A percentile compares a stretch with the other conserved stretches of the same genome.
These are phyloP conservation scores for Phytophthora sansomeana DNA, from an alignment of 352 stramenopile genomes.

Conservation along the genomic window DNA sequence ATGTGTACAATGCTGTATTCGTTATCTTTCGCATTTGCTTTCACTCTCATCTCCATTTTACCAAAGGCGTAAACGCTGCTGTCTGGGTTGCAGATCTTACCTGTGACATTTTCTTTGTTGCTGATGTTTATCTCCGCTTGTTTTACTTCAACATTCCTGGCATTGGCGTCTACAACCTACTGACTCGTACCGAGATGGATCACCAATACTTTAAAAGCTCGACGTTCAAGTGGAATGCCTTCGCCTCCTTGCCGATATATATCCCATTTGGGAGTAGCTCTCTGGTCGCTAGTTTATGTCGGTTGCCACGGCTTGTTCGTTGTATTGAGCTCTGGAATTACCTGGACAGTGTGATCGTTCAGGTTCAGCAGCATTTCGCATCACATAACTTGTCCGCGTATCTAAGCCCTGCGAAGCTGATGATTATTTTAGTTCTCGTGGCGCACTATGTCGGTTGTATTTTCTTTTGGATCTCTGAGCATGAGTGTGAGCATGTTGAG, in stretches of 20 bases:
- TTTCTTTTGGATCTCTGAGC: slow-evolving; percentile 76
- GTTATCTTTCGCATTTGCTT: slow-evolving; percentile 81
- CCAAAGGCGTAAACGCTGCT: slow-evolving; percentile 16
- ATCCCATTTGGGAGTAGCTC: slow-evolving; percentile 19
- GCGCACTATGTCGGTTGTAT: slow-evolving; percentile 73
- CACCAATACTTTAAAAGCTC: slow-evolving; percentile 46
- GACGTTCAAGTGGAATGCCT: slow-evolving; percentile 55
- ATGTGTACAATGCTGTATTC: slow-evolving; percentile 73
- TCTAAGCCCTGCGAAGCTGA: slow-evolving; percentile 68
- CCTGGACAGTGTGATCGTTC: slow-evolving; percentile 71
- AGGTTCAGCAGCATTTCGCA: slow-evolving; percentile 74
- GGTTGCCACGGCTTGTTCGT: slow-evolving; percentile 65
- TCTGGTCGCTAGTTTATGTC: slow-evolving; percentile 53
- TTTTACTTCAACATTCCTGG: slow-evolving; percentile 71
- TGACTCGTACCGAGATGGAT: slow-evolving; percentile 46
- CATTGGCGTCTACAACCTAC: slow-evolving; percentile 52
- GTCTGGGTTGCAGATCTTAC: slow-evolving; percentile 56
- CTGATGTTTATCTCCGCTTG: slow-evolving; percentile 74
- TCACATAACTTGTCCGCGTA: slow-evolving; percentile 75
- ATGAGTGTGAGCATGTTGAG: slow-evolving; percentile 48
- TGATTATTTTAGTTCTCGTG: slow-evolving; percentile 72
- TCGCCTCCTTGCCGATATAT: slow-evolving; percentile 70
- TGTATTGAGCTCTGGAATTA: slow-evolving; percentile 61
- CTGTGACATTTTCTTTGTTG: slow-evolving; percentile 61
- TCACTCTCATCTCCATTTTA: slow-evolving; percentile 55